Base-by-base conservation (phyloP, 2,329 filamentous ascomycete genomes). In the Penicillium corylophilum region DNA sequence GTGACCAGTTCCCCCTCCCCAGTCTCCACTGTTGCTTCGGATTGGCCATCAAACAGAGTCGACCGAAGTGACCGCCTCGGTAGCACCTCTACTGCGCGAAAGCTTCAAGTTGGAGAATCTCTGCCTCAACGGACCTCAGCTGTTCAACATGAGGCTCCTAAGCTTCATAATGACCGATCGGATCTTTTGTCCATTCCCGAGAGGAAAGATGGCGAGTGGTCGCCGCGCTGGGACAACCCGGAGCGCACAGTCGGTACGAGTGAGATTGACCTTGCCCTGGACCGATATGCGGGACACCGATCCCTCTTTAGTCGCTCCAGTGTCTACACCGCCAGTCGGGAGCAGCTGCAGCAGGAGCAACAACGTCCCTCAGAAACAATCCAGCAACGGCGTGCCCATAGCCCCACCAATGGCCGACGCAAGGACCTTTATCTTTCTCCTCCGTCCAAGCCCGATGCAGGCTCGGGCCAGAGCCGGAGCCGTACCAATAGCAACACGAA, bases 1-100 rank as follows among this genome's bases (percentile, higher is more conserved):
- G 64, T 74, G 63, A 71, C 70, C 22, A 57, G 67, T 28, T 75
- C 73, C 1, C 73, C 73, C 0, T 74, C 73, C 12, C 66, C 71
- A 2, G 64, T 73, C 28, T 73, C 70, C 5, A 62, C 59, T 4
- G 54, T 68, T 5, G 53, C 47, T 16, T 71, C 71, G 5, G 73
- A 74, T 44, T 54, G 57, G 13, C 64, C 71, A 7, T 48, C 56
- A 7, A 56, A 53, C 9, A 38, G 18, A 20, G 18, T 38, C 16
- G 20, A 41, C 23, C 65, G 60, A 29, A 4, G 49, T 2, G 60
- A 63, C 29, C 64, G 54, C 45, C 41, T 50, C 7, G 56, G 60
- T 23, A 54, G 50, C 39, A 50, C 59, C 22, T 44, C 57, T 9
- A 48, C 53, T n/a, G 55, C 47, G 12, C 68, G 61, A 52, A 65